phyloP scores from a whole-genome alignment of 805 yeast genomes.

The Candida succiphila region DNA sequence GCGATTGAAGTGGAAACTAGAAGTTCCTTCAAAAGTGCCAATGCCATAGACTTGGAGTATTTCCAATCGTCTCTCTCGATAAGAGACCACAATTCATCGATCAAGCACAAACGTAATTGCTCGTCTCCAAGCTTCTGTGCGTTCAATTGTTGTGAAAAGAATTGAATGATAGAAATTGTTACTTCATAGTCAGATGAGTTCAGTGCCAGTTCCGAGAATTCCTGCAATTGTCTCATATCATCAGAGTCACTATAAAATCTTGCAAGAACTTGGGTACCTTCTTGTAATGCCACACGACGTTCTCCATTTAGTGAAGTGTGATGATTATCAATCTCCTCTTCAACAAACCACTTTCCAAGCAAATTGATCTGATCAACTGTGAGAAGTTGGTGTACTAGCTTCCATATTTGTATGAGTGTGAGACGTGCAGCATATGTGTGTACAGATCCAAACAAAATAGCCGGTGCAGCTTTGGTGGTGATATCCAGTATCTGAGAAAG shows the following conservation, averaged over 20 bases:
- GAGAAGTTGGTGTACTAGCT: background rate
- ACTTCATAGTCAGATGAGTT: slow-evolving; percentile 33
- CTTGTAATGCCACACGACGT: slow-evolving; percentile 35
- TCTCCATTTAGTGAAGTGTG: slow-evolving; percentile 3
- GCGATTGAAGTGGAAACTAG: slow-evolving; percentile 3
- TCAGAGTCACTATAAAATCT: slow-evolving; percentile 6
- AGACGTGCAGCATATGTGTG: slow-evolving; percentile 12
- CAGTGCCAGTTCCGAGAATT: slow-evolving; percentile 25
- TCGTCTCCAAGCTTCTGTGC: slow-evolving; percentile 1
- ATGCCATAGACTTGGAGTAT: slow-evolving; percentile 31
- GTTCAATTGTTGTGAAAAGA: slow-evolving; percentile 9
- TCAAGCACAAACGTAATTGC: background rate
- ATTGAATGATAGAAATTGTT: slow-evolving; percentile 29
- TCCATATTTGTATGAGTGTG: slow-evolving; percentile 11
- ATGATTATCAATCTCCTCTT: slow-evolving; percentile 20
- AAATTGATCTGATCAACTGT: slow-evolving; percentile 6
- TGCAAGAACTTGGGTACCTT: slow-evolving; percentile 22
- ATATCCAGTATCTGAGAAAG: background rate
- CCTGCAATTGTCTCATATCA: slow-evolving; percentile 11
- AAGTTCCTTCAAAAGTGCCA: slow-evolving; percentile 23
- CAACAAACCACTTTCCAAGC: slow-evolving; percentile 27
- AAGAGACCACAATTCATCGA: slow-evolving; percentile 14
- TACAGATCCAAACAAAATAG: background rate
- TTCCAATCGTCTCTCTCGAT: slow-evolving; percentile 26
- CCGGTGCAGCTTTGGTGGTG: background rate